Evolutionary conservation across 495 filamentous ascomycete genomes (phyloP).

Genomic region (Aspergillus conjunctus): DNA sequence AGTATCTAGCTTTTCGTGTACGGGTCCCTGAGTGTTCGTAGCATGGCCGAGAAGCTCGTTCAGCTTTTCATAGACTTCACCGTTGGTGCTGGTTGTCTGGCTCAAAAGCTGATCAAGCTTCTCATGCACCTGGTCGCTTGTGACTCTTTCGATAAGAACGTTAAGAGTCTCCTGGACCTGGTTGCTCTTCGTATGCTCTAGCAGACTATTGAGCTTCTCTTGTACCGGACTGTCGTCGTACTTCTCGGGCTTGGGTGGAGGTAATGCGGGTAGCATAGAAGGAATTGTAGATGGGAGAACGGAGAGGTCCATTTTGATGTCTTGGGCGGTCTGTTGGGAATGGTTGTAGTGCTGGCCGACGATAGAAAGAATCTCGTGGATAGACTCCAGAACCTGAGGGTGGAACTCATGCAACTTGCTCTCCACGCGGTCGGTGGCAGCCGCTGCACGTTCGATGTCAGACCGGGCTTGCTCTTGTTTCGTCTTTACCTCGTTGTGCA

Average conservation of each 20-base stretch:
- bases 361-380: constrained; percentile 79
- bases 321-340: constrained; percentile 53
- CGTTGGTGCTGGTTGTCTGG: constrained; percentile 50
- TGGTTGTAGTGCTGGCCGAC: constrained; percentile 81
- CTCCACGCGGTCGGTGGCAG: constrained; percentile 73
- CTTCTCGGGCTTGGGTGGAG: constrained; percentile 49
- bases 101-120: constrained; percentile 62
- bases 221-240: constrained; percentile 75
- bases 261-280: constrained; percentile 48
- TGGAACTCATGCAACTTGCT: constrained; percentile 76
- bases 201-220: constrained; percentile 82
- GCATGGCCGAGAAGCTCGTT: constrained; percentile 66
- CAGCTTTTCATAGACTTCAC: constrained; percentile 52
- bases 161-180: constrained; percentile 81
- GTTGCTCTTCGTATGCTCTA: constrained; percentile 57
- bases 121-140: constrained; percentile 44
- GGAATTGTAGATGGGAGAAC: constrained; percentile 55
- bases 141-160: constrained; percentile 66
- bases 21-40: constrained; percentile 56
- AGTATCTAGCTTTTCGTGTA: constrained; percentile 68
- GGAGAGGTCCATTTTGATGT: constrained; percentile 54
- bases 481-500: constrained; percentile 67
- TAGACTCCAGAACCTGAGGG: constrained; percentile 77
- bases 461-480: constrained; percentile 78
- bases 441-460: constrained; percentile 69